A percentile compares a stretch with the other conserved stretches of the same genome.
Evolutionary conservation across 1,284 basidiomycete genomes (phyloP).

Genomic region (Tilletia caries): DNA sequence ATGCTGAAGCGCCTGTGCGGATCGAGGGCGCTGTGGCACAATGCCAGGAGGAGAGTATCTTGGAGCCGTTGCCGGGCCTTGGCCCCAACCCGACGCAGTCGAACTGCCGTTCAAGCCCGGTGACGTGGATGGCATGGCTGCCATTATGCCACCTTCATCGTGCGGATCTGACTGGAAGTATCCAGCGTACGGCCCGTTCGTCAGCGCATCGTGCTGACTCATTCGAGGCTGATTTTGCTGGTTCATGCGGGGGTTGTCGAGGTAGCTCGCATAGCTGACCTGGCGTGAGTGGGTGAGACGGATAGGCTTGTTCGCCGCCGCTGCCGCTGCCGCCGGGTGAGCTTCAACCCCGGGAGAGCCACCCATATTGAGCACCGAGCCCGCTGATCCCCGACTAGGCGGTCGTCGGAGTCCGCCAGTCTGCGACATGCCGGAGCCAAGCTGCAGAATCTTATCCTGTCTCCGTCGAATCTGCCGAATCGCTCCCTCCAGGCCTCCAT

Average conservation of each 20-base stretch:
- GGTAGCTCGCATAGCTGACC: conserved; percentile 37
- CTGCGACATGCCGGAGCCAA: conserved; percentile 10
- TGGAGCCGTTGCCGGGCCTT: not conserved
- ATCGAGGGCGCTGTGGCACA: conserved; percentile 25
- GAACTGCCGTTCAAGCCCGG: not conserved
- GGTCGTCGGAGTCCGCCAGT: conserved; percentile 25
- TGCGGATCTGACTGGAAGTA: conserved; percentile 35
- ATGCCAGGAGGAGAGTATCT: conserved; percentile 20
- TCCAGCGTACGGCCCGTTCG: conserved; percentile 28
- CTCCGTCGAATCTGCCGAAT: conserved; percentile 32
- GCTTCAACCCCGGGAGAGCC: not conserved
- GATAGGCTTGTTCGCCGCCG: conserved; percentile 26
- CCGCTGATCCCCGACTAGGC: conserved; percentile 12
- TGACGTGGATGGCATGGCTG: conserved; percentile 30
- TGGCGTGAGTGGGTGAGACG: conserved; percentile 36
- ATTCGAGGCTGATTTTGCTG: not conserved
- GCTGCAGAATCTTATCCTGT: conserved; percentile 34
- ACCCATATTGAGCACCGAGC: not conserved
- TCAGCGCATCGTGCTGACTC: not conserved
- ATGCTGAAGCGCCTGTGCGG: conserved; percentile 8
- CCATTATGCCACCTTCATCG: conserved; percentile 47
- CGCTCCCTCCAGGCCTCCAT: conserved; percentile 40
- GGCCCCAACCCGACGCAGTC: not conserved
- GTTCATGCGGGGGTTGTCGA: conserved; percentile 26
- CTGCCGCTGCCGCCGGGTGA: conserved; percentile 21